Evolutionary conservation across 495 filamentous ascomycete species (phyloP), one percentile per base, ranked within the genome.

Genomic region (Xylaria cubensis): DNA sequence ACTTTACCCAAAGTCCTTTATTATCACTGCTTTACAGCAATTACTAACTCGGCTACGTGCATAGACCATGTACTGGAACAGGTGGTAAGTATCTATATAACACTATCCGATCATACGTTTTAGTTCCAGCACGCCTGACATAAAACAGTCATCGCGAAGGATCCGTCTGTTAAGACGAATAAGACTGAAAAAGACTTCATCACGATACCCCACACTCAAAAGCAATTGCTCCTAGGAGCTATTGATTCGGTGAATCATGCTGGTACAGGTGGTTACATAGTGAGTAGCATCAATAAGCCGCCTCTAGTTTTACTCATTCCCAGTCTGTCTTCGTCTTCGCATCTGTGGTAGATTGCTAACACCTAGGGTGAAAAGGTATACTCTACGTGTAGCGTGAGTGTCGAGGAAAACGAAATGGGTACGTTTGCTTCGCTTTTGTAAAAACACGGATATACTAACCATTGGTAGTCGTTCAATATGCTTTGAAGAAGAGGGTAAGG

Each of bases 151-250:
- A 98, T 99, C 74, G 91, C 93, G 66, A 99, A 99, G 83, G 96
- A 99, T 78, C 88, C 95, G 1, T 91, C 91, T 58, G 93, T 99
- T 46, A 99, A 99, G 86, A 98, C 95, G 7, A 97, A 97, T 86
- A 98, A 97, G 84, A 94, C 92, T 21, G 93, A 96, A 79, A 91
- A 91, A 72, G 96, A 99, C 78, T 98, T 99, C 85, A 87, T 97
- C 76, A 85, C 88, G 72, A 89, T 99, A 44, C 97, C 96, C 0
- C 95, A 98, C 79, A 89, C 93, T 70, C 96, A 99, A 78, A 97
- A 97, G 74, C 94, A 98, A 81, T 88, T 99, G 46, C 86, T 99
- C 10, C 89, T 99, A 39, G 91, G 93, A 0, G 96, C 96, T 19
- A 98, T 99, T 74, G 96, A 99, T 83, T 95, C 92, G 1, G 93